Evolutionary conservation across 176 grass and related monocot species (phyloP), one percentile per base, ranked within the genome.

Genomic region (Phragmites australis): DNA sequence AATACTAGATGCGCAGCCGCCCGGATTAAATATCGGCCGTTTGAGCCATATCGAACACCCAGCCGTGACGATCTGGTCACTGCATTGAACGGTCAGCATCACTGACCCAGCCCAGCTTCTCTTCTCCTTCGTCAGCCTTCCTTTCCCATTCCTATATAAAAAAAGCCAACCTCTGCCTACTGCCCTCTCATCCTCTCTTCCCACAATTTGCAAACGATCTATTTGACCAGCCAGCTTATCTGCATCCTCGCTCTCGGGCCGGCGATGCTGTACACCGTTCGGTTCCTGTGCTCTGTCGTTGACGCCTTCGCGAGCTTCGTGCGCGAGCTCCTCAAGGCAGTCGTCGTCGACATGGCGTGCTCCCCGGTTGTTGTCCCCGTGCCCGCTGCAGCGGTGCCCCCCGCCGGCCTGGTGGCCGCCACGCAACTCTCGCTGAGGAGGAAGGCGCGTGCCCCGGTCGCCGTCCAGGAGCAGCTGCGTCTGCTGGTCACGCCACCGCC

Each of bases 1-100:
- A 17, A 19, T 44, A 19, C 23, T 1, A 61, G 77, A 42, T 75
- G 77, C 71, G 52, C 72, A 9, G 80, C 80, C 86, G 75, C 65
- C 18, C 22, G 74, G 74, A 88, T 78, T 77, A 78, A 71, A 65
- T 83, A 76, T n/a, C n/a, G n/a, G n/a, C n/a, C n/a, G n/a, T n/a
- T n/a, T n/a, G n/a, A n/a, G n/a, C 57, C 21, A 8, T 48, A 37
- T 15, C 31, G 10, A 47, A 51, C 37, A 19, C 37, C 46, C 57
- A 63, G 11, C 18, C 29, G 19, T 51, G 29, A 78, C 73, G 86
- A 88, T 74, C 64, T 60, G 86, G 86, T 80, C 86, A 68, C 81
- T 68, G 42, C 51, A 74, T 74, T 84, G 80, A 68, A 81, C 81
- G 11, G 81, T 83, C 81, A 67, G 52, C 81, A 34, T 51, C 60